Evolutionary conservation across 495 filamentous ascomycete species (phyloP).

Genomic region (Aspergillus ellipticus): DNA sequence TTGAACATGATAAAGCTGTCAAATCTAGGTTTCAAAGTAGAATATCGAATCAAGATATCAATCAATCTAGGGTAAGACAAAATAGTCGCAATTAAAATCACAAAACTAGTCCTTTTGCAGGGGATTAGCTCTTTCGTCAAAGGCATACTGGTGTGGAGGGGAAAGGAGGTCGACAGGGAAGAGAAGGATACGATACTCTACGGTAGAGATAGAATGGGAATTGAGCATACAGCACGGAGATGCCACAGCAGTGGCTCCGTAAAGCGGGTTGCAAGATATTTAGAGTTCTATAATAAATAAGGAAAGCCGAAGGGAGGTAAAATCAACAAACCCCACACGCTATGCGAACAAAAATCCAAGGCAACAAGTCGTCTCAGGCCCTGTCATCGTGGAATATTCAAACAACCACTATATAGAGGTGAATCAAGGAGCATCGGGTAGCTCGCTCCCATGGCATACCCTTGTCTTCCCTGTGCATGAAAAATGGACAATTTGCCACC

Average conservation of each 20-base stretch:
- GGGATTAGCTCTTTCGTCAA: too few relatives aligned
- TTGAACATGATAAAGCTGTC: not conserved
- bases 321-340: slow-evolving; percentile 37
- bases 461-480: slow-evolving; percentile 16
- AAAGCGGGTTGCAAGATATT: not conserved
- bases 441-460: slow-evolving; percentile 7
- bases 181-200: too few relatives aligned
- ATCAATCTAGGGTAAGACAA: too few relatives aligned
- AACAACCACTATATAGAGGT: slow-evolving; percentile 20
- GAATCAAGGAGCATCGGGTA: slow-evolving; percentile 9
- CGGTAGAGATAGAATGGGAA: not conserved
- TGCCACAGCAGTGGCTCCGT: slow-evolving; percentile 10
- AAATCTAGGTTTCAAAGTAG: too few relatives aligned
- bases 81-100: too few relatives aligned
- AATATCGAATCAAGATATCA: too few relatives aligned
- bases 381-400: slow-evolving; percentile 5
- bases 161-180: too few relatives aligned
- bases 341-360: slow-evolving; percentile 42
- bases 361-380: slow-evolving; percentile 18
- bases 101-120: too few relatives aligned
- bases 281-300: slow-evolving; percentile 14
- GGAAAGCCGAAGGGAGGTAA: slow-evolving; percentile 9
- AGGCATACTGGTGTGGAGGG: too few relatives aligned
- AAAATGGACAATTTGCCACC: slow-evolving; percentile 2
- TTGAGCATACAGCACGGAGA: slow-evolving; percentile 4